These are phyloP conservation scores for Leccinum solheimii DNA, from an alignment of 1,284 basidiomycete species.

Conservation along the genomic window DNA sequence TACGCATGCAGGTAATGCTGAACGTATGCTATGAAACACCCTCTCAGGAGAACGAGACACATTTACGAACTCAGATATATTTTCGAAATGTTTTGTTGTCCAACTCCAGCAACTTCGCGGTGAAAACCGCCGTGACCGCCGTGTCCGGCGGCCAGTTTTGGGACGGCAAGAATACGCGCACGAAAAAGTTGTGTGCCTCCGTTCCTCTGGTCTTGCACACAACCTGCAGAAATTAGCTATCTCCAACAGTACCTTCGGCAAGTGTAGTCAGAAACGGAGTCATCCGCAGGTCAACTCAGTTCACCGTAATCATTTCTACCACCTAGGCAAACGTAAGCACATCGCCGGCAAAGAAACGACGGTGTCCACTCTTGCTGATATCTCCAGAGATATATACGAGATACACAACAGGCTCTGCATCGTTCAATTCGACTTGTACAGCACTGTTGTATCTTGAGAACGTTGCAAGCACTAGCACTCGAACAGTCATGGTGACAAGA, in stretches of 20 bases:
- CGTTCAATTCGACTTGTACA: no score
- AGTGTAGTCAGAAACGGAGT: slow-evolving; percentile 2
- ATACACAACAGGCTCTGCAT: no score
- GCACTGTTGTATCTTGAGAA: no score
- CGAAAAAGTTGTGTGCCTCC: slow-evolving; percentile 85
- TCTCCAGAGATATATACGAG: no score
- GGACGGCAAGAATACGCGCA: slow-evolving; percentile 81
- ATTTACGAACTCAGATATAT: slow-evolving; percentile 86
- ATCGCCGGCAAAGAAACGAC: no score
- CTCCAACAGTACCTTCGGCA: slow-evolving; percentile 79
- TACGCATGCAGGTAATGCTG: not conserved
- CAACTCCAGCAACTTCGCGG: slow-evolving; percentile 72
- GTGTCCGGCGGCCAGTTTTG: slow-evolving; percentile 84
- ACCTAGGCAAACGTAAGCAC: no score
- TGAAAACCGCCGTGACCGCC: slow-evolving; percentile 66
- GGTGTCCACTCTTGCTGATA: no score
- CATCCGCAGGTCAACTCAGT: slow-evolving; percentile 27
- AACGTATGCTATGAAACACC: slow-evolving; percentile 42
- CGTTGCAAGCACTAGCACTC: no score
- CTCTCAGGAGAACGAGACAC: slow-evolving; percentile 60
- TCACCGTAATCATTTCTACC: slow-evolving; percentile 66
- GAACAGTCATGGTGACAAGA: no score
- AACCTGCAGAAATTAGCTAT: slow-evolving; percentile 84
- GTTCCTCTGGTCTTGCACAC: slow-evolving; percentile 77
- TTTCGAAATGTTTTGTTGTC: slow-evolving; percentile 86